Evolutionary conservation across 2,329 filamentous ascomycete species (phyloP).

Genomic region (Sporothrix mexicana): DNA sequence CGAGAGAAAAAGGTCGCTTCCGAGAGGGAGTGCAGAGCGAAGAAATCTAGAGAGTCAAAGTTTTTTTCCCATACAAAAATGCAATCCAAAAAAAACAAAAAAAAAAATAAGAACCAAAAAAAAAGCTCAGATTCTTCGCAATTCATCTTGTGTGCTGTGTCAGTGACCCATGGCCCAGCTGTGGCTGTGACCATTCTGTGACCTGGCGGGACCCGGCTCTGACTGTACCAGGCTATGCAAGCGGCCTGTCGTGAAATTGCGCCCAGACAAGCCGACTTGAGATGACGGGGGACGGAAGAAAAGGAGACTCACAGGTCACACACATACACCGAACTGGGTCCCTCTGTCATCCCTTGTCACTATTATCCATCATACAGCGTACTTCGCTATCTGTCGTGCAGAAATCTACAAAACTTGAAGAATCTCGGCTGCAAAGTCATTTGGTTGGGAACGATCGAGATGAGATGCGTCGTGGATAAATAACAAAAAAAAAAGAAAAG

Average conservation of each 20-base stretch:
- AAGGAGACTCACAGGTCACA: too few relatives aligned
- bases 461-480: too few relatives aligned
- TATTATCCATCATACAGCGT: too few relatives aligned
- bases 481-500: too few relatives aligned
- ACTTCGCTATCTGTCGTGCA: too few relatives aligned
- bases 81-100: neutral
- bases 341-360: neutral
- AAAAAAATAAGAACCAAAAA: too few relatives aligned
- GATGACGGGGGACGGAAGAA: too few relatives aligned
- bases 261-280: constrained; percentile 6
- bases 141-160: neutral
- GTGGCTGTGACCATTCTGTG: neutral
- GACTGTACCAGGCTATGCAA: constrained; percentile 22
- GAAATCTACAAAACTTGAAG: neutral
- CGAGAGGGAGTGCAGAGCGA: neutral
- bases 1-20: constrained; percentile 10
- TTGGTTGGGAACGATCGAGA: too few relatives aligned
- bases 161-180: neutral
- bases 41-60: constrained; percentile 16
- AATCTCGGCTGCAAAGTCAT: constrained; percentile 3
- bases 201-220: constrained; percentile 1
- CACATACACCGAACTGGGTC: constrained; percentile 8
- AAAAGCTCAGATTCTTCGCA: too few relatives aligned
- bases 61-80: constrained; percentile 13
- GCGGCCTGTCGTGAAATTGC: constrained; percentile 24